Percentiles rank a stretch among this genome's conserved stretches.
phyloP scores from a whole-genome alignment of 2,329 filamentous ascomycete species.

The Grosmannia serpens region DNA sequence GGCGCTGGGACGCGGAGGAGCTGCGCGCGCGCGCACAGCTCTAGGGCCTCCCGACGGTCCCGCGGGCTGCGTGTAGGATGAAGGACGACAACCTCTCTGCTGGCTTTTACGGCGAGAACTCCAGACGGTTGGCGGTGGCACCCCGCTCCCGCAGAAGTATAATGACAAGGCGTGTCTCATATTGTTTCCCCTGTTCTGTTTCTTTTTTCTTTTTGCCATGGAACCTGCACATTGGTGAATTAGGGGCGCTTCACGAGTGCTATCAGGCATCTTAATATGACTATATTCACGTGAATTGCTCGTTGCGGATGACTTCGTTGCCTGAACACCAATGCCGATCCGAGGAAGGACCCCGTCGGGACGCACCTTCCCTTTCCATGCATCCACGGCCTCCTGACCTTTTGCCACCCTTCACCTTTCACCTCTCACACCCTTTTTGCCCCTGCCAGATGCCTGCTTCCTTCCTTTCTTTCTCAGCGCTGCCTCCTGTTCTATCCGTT shows the following conservation, averaged over 20 bases:
- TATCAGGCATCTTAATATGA: not conserved
- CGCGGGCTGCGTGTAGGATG: not conserved
- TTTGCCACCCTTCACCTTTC: not conserved
- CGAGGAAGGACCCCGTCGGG: not conserved
- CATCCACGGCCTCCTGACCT: not conserved
- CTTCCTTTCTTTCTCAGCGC: not conserved
- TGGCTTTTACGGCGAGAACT: not conserved
- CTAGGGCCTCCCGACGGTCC: not conserved
- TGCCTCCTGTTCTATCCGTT: not conserved
- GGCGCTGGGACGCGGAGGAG: constrained; percentile 54
- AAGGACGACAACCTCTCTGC: not conserved
- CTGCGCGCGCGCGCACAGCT: constrained; percentile 25
- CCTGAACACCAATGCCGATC: not conserved
- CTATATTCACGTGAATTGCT: not conserved
- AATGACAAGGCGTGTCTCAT: not conserved
- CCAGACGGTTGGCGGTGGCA: not conserved
- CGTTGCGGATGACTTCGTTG: not conserved
- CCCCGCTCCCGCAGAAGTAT: not conserved
- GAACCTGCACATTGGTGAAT: not conserved
- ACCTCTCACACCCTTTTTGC: not conserved
- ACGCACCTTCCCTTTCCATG: not conserved
- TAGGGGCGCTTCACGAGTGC: not conserved
- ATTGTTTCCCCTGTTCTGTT: not conserved
- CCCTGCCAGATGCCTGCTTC: not conserved
- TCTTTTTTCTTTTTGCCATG: not conserved